Base-by-base conservation (phyloP, 2,329 filamentous ascomycete genomes). In the Cordyceps cateniannulata region DNA sequence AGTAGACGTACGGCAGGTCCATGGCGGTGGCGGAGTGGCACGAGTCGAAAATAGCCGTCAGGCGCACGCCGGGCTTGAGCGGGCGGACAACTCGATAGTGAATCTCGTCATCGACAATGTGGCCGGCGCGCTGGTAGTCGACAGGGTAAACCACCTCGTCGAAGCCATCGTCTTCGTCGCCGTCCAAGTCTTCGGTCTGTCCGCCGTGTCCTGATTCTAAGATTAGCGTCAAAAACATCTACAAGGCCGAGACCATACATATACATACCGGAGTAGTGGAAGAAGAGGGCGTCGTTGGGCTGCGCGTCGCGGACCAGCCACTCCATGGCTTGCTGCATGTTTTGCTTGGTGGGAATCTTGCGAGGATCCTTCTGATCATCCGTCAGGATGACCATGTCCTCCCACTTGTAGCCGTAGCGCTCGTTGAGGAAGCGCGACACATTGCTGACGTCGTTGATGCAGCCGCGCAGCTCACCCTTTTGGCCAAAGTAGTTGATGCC, bases 401-500 rank as follows among this genome's bases (percentile, higher is more conserved):
- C 88, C 63, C 86, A 79, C 79, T 85, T 87, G 75, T 91, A 92
- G 54, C 82, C 80, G 69, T 89, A 87, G 62, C 79, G 78, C 71
- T 86, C 80, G 65, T 86, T 85, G 63, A 92, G 75, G 72, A 90
- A 92, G 59, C 76, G 75, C 35, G 87, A 90, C 73, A 92, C 83
- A 71, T 92, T 92, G 75, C 87, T 85, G 38, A 89, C 87, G 71
- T 92, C 89, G 74, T 92, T 92, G 80, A 92, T 90, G 74, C 89
- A 92, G 48, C 89, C 89, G 62, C 85, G 80, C 58, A 92, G 81
- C 77, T 90, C 86, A 53, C 84, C 88, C 24, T 85, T 75, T 69
- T 89, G 86, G 57, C 85, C 85, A 67, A 91, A 88, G 77, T 92
- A 92, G 79, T 92, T 92, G 79, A 92, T 90, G 57, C 89, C 89